Percentiles rank a stretch among this genome's conserved stretches.
Evolutionary conservation across 129 eudicot species (phyloP).

Genomic region (sunflower (Helianthus annuus)): DNA sequence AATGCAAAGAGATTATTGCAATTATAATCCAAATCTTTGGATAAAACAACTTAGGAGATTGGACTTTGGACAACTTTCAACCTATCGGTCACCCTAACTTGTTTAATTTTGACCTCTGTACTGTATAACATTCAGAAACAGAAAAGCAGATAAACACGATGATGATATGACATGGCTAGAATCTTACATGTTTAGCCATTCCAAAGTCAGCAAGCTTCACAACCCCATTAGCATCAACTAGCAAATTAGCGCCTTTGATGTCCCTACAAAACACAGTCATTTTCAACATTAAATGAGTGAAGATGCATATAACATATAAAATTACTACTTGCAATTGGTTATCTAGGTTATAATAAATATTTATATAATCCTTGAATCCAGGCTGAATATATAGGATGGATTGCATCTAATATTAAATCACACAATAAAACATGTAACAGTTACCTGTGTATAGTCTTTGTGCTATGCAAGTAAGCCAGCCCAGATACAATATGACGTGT

Average conservation of each 20-base stretch:
- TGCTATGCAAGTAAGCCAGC: conserved; percentile 81
- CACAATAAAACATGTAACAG: background rate
- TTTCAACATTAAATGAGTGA: conserved; percentile 17
- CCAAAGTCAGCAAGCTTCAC: conserved; percentile 99
- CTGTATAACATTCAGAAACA: background rate
- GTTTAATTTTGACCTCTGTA: background rate
- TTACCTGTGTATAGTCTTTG: conserved; percentile 89
- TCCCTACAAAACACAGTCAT: conserved; percentile 51
- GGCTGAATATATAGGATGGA: background rate
- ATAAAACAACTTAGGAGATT: background rate
- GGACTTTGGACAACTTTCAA: conserved; percentile 3
- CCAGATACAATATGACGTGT: conserved; percentile 95
- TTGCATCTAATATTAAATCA: conserved; percentile 1
- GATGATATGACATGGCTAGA: background rate
- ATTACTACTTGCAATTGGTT: background rate
- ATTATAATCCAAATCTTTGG: background rate
- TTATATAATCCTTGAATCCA: background rate
- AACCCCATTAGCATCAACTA: conserved; percentile 87
- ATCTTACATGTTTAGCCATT: conserved; percentile 96
- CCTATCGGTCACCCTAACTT: background rate
- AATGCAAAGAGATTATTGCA: background rate
- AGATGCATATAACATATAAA: conserved; percentile 4
- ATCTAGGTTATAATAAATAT: background rate
- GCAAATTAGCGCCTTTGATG: conserved; percentile 93
- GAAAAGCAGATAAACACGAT: background rate